Percentiles rank a stretch among this genome's conserved stretches.
Evolutionary conservation across 1,284 basidiomycete species (phyloP).

Genomic region (Boletellus deceptivus): DNA sequence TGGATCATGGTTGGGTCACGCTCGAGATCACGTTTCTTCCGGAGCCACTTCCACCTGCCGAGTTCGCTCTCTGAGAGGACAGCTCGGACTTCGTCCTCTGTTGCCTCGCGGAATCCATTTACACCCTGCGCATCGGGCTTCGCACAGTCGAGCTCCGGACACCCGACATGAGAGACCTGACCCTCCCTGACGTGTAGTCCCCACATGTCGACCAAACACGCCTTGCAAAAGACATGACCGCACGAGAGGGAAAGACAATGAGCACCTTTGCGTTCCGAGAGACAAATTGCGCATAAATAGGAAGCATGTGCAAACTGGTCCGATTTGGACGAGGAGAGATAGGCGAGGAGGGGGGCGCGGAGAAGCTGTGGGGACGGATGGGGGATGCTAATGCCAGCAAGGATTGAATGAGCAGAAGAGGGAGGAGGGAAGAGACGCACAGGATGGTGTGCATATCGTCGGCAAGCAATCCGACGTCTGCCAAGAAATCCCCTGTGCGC

Average conservation of each 20-base stretch:
- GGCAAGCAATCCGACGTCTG: constrained; percentile 36
- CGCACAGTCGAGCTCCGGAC: constrained; percentile 73
- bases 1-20: constrained; percentile 73
- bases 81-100: constrained; percentile 68
- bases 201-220: constrained; percentile 75
- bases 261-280: constrained; percentile 66
- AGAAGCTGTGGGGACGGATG: constrained; percentile 57
- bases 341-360: constrained; percentile 44
- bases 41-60: constrained; percentile 70
- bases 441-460: constrained; percentile 35
- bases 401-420: constrained; percentile 1
- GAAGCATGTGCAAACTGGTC: constrained; percentile 58
- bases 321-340: constrained; percentile 47
- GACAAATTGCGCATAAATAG: constrained; percentile 68
- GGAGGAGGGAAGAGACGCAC: constrained; percentile 36
- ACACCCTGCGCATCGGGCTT: constrained; percentile 42
- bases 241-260: constrained; percentile 66
- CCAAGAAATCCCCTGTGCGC: constrained; percentile 59
- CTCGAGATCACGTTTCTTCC: constrained; percentile 66
- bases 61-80: constrained; percentile 63
- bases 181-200: constrained; percentile 71
- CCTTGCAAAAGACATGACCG: constrained; percentile 69
- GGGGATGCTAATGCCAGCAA: constrained; percentile 40
- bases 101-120: constrained; percentile 44
- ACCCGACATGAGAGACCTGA: constrained; percentile 64